Percentiles rank a stretch among this genome's conserved stretches.
Evolutionary conservation across 2,329 filamentous ascomycete species (phyloP).

Genomic region (Escovopsis sp.): DNA sequence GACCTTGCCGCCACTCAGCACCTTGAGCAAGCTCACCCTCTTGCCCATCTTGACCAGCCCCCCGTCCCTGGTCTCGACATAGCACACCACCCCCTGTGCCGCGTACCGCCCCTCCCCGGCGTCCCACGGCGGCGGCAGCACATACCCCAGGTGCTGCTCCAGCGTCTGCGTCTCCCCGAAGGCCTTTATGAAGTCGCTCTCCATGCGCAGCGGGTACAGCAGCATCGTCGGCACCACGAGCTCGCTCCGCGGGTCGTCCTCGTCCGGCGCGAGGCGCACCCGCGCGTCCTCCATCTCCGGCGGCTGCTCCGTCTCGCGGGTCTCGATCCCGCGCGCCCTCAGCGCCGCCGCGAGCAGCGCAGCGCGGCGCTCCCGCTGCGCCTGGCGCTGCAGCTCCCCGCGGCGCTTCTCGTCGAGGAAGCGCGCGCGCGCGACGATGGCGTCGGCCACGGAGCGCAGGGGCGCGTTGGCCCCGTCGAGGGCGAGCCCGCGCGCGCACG

Average conservation of each 20-base stretch:
- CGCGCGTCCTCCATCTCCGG: conserved; percentile 80
- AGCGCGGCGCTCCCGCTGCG: conserved; percentile 40
- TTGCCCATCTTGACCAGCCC: conserved; percentile 83
- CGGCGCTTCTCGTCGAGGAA: conserved; percentile 39
- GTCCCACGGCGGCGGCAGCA: conserved; percentile 87
- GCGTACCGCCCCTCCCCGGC: conserved; percentile 49
- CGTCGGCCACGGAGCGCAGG: conserved; percentile 45
- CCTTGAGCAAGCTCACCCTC: conserved; percentile 63
- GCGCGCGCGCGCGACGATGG: conserved; percentile 46
- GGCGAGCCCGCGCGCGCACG: conserved; percentile 56
- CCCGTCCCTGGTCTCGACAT: conserved; percentile 67
- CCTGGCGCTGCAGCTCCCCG: conserved; percentile 40
- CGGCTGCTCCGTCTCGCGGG: conserved; percentile 50
- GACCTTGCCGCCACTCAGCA: conserved; percentile 60
- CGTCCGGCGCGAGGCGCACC: conserved; percentile 55
- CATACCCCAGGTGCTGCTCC: conserved; percentile 65
- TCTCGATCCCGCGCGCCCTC: conserved; percentile 53
- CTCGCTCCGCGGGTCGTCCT: conserved; percentile 55
- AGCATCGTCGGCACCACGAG: conserved; percentile 68
- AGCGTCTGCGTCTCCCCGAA: conserved; percentile 67
- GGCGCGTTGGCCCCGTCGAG: conserved; percentile 58
- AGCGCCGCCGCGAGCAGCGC: conserved; percentile 51
- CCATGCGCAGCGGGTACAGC: conserved; percentile 67
- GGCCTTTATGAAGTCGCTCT: conserved; percentile 83
- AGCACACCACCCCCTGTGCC: conserved; percentile 59